Base-by-base conservation (phyloP, 108 stramenopile species). In the Nitzschia sp. region DNA sequence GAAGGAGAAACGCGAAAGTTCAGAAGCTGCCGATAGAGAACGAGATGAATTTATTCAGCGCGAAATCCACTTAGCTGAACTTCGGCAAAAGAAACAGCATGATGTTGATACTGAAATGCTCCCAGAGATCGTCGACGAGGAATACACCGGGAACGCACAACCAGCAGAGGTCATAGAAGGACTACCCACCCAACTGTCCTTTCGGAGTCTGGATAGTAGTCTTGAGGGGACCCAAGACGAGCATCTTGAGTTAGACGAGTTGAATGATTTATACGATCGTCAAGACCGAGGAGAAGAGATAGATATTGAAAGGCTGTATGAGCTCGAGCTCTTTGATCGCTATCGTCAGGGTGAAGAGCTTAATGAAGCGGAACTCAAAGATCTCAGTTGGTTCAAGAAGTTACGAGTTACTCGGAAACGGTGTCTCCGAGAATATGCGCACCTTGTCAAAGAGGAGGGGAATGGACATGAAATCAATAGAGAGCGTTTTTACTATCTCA, bases 311-410 rank as follows among this genome's bases (percentile, higher is more conserved):
- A 41, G 58, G 7, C 19, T 67, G 56, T 74, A 52, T 38, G 63
- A 74, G 20, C 64, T 74, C 3, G 65, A 74, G 17, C 43, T 66
- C 12, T 63, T 74, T 20, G 63, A 65, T n/a, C 46, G 73, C 1
- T 41, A 67, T 3, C 65, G 65, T 8, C 38, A 59, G 42, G 75
- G 67, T 2, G 75, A 69, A 55, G 46, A 54, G 54, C 40, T 76
- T 20, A 64, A 25, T 34, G 52, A 55, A 3, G 67, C 69, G 15
- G 73, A 74, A 54, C 41, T 59, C 2, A 52, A 59, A 8, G 69
- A 70, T 34, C 20, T 70, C 17, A 44, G 25, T 15, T 60, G n/a
- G 17, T 41, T 70, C 22, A 43, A 10, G 61, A 46, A 24, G 3
- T 42, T 43, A 24, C 41, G 61, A 8, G 21, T 15, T 6, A 3